Percentiles rank a stretch among this genome's conserved stretches.
Conservation (phyloP, 108 stramenopile genomes). For the Conticribra weissflogii region DNA sequence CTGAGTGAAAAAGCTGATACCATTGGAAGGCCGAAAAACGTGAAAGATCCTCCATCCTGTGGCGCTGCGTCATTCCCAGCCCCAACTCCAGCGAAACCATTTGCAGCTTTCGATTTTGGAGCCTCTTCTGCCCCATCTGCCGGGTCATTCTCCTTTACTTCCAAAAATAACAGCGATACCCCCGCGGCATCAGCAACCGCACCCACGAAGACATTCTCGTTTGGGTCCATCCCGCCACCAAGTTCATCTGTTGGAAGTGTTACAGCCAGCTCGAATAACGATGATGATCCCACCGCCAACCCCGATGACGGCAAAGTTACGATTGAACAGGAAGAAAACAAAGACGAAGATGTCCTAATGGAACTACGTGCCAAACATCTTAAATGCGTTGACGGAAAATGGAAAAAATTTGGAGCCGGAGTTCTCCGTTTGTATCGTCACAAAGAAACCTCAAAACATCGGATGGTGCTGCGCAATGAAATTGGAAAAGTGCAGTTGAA, state of each 20-base stretch:
- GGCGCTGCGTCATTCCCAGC: conserved; percentile 2
- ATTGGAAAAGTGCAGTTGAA: conserved; percentile 46
- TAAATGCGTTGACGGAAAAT: conserved; percentile 15
- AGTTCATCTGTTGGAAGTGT: background rate
- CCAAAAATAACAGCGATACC: conserved; percentile 4
- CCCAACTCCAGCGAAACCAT: conserved; percentile 9
- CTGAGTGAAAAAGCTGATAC: background rate
- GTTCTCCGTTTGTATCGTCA: conserved; percentile 38
- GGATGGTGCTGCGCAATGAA: conserved; percentile 40
- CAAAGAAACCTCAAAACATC: conserved; percentile 36
- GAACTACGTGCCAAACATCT: conserved; percentile 45
- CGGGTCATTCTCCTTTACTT: conserved; percentile 27
- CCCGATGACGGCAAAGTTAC: conserved; percentile 47
- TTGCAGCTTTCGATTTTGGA: conserved; percentile 5
- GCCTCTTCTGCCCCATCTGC: conserved; percentile 14
- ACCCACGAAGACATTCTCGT: conserved; percentile 15
- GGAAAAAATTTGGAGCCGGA: conserved; percentile 40
- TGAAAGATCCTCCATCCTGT: background rate
- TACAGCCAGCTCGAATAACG: conserved; percentile 7
- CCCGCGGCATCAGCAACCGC: background rate
- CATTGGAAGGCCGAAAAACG: background rate
- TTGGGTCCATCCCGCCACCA: conserved; percentile 28
- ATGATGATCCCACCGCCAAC: conserved; percentile 49
- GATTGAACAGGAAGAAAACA: conserved; percentile 36
- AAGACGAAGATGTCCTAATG: conserved; percentile 31